Base-by-base conservation (phyloP, 805 yeast genomes). In the Myxozyma kluyveri region DNA sequence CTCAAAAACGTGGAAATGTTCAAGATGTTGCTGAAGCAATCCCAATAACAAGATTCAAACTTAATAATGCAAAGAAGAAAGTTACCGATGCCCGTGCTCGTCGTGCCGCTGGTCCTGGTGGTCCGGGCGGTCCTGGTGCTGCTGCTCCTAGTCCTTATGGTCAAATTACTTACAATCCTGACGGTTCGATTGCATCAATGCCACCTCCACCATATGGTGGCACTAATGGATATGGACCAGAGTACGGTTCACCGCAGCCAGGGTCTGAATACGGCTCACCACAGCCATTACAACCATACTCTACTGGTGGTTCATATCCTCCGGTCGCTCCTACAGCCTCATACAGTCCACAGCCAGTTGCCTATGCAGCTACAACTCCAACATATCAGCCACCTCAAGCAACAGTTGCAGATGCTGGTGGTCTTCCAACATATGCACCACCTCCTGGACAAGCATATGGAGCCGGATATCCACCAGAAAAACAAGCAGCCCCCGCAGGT, bases 1-100 rank as follows among this genome's bases (percentile, higher is more conserved):
- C 68, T 29, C 75, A 75, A 57, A 93, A 93, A 73, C 83, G 95
- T 68, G 99, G 98, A 37, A 83, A 88, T 61, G 80, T 91, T 44
- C 95, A 89, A 66, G 96, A 90, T 65, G 83, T 81, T 65, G 76
- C 96, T 1, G 98, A 91, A 67, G 83, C 86, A 3, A 81, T 93
- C 62, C 87, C 90, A n/a, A 78, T 91, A 51, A 86, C 96, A 1
- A 93, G 88, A 64, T 93, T 91, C 76, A 87, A 84, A 17, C 32
- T 49, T 31, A 35, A 45, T 39, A 43, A 51, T 12, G 12, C 49
- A 7, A 53, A 49, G 33, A 56, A 54, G 49, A 48, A 44, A 23
- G 39, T 42, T 10, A 31, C 38, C 2, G 57, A 52, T 27, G 32
- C 54, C 3, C 32, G 33, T 24, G 32, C 48, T 17, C 36, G 52